phyloP scores from a whole-genome alignment of 495 filamentous ascomycete genomes.

The Neurospora cerealis region DNA sequence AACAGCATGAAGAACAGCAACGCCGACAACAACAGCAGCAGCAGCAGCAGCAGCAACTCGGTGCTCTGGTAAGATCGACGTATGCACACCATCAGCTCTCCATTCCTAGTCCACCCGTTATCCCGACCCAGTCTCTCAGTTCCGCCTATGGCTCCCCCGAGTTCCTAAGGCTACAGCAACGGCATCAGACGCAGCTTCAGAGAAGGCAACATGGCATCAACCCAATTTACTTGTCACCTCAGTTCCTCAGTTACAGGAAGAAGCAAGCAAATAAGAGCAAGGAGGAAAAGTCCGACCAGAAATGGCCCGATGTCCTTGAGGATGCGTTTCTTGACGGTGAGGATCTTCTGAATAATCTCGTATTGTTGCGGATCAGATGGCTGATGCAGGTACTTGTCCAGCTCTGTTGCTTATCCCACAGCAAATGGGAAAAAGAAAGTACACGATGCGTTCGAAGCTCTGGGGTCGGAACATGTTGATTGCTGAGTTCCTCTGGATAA shows the following conservation, averaged over 20 bases:
- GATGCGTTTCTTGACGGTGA: slow-evolving; percentile 84
- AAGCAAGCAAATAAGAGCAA: slow-evolving; percentile 53
- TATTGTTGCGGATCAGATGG: not conserved
- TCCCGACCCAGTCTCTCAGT: slow-evolving; percentile 33
- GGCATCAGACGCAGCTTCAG: slow-evolving; percentile 10
- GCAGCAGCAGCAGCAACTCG: not conserved
- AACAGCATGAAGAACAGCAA: not conserved
- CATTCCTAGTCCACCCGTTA: slow-evolving; percentile 32
- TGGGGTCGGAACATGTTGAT: slow-evolving; percentile 91
- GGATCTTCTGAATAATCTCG: slow-evolving; percentile 6
- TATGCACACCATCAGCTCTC: slow-evolving; percentile 26
- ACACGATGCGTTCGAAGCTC: slow-evolving; percentile 57
- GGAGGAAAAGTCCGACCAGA: slow-evolving; percentile 34
- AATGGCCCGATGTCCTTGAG: slow-evolving; percentile 81
- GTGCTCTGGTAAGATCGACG: slow-evolving; percentile 22
- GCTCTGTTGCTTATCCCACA: slow-evolving; percentile 71
- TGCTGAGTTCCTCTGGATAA: slow-evolving; percentile 63
- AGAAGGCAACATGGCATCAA: slow-evolving; percentile 27
- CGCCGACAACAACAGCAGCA: not conserved
- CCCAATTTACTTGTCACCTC: slow-evolving; percentile 39
- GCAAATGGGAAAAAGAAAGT: slow-evolving; percentile 68
- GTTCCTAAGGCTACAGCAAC: slow-evolving; percentile 11
- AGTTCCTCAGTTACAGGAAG: slow-evolving; percentile 60
- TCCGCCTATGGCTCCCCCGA: slow-evolving; percentile 23
- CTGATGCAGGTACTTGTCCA: slow-evolving; percentile 22